Conservation (phyloP, 805 yeast species). For the Kodamaea hsintzibuensis region DNA sequence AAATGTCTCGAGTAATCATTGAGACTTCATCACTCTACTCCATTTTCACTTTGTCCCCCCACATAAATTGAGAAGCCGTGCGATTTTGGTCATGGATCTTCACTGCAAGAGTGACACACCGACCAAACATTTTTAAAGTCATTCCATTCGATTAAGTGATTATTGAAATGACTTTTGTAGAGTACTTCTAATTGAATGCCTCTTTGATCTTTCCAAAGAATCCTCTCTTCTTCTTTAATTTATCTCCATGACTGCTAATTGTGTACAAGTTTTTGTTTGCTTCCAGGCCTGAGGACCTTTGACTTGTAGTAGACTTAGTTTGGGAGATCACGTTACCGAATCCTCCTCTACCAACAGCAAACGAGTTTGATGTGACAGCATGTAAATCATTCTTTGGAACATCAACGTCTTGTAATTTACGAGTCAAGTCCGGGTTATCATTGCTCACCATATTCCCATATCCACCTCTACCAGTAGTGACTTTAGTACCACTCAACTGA, state of each 20-base stretch:
- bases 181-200: conserved; percentile 28
- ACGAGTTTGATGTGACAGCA: conserved; percentile 48
- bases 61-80: not conserved
- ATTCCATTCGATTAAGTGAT: not conserved
- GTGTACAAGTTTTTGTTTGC: conserved; percentile 26
- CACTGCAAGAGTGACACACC: too few relatives aligned
- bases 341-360: conserved; percentile 64
- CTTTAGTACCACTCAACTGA: conserved; percentile 51
- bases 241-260: conserved; percentile 36
- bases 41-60: not conserved
- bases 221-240: conserved; percentile 26
- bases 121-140: not conserved
- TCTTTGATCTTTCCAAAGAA: conserved; percentile 49
- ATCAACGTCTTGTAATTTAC: conserved; percentile 70
- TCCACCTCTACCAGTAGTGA: conserved; percentile 79
- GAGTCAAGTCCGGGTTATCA: conserved; percentile 55
- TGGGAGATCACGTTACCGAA: conserved; percentile 56
- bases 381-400: conserved; percentile 32
- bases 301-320: conserved; percentile 26
- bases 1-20: not conserved
- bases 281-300: conserved; percentile 17
- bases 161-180: not conserved
- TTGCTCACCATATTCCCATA: conserved; percentile 73
- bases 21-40: not conserved
- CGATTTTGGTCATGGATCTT: not conserved